Conservation (phyloP, 208 protist genomes). For the Trypanosoma scelopori region DNA sequence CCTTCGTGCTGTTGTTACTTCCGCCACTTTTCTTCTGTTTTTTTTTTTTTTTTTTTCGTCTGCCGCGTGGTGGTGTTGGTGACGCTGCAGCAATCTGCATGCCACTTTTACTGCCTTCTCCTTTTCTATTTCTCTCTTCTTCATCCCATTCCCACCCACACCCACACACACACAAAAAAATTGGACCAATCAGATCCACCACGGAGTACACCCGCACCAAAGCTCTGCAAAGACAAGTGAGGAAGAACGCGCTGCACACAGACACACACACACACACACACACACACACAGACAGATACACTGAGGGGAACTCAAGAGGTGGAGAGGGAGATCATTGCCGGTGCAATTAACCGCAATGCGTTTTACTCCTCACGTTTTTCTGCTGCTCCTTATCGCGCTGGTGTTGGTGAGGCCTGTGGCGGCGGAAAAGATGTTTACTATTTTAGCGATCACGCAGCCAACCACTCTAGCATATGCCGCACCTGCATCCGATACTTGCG, state of each 20-base stretch:
- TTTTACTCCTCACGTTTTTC: background rate
- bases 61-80: no score
- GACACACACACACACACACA: no score
- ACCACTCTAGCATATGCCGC: background rate
- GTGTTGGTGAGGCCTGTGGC: background rate
- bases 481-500: background rate
- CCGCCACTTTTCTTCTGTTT: no score
- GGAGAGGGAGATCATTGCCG: background rate
- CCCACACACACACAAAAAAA: no score
- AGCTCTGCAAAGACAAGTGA: no score
- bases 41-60: no score
- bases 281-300: no score
- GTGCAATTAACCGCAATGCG: background rate
- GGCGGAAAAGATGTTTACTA: background rate
- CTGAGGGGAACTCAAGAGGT: background rate
- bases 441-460: background rate
- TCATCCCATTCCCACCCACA: no score
- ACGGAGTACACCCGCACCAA: background rate
- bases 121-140: background rate
- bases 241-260: no score
- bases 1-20: no score
- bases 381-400: background rate
- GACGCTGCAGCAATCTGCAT: background rate
- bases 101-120: background rate
- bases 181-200: background rate